Base-by-base conservation (phyloP, 2,329 filamentous ascomycete genomes). In the Ophioceras dolichostomum region DNA sequence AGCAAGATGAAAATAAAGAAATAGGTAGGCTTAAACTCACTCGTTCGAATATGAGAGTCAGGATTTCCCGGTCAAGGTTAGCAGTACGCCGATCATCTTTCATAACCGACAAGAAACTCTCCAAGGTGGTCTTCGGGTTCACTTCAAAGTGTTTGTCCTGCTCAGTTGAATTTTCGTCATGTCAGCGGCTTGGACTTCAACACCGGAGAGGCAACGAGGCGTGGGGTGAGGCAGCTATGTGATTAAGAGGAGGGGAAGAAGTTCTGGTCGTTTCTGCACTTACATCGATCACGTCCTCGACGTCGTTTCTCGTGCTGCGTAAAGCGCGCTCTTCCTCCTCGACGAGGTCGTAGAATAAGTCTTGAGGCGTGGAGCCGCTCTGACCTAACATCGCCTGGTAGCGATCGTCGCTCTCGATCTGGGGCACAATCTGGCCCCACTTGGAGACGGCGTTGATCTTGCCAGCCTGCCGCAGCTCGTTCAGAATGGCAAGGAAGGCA, bases 271-370 rank as follows among this genome's bases (percentile, higher is more conserved):
- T n/a, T n/a, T n/a, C n/a, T 16, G 18, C 12, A 64, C 79, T 67
- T 59, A 91, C 85, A 68, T 93, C 84, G 48, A 94, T 70, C 47
- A 91, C 85, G 60, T 94, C 87, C 45, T 91, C 65, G 28, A 93
- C 83, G 52, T 87, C 78, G 53, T 91, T 93, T 43, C 85, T 73
- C 34, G 81, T 79, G 35, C 76, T 79, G 43, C 88, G 80, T 34
- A 95, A 66, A n/a, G 80, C 78, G 40, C 83, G 77, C 53, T 98
- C 89, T 57, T 96, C 87, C 56, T 94, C 87, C 56, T 96, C 91
- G 19, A 96, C 71, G 34, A 88, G 67, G 55, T 98, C 91, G 86
- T 89, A 95, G 64, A 98, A 96, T 6, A 98, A 67, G 51, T 96
- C 87, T 45, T 94, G 70, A 12, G 91, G 85, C 4, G 76, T 83